Percentiles rank a stretch among this genome's conserved stretches.
phyloP scores from a whole-genome alignment of 495 filamentous ascomycete species.

The Aspergillus diversus region DNA sequence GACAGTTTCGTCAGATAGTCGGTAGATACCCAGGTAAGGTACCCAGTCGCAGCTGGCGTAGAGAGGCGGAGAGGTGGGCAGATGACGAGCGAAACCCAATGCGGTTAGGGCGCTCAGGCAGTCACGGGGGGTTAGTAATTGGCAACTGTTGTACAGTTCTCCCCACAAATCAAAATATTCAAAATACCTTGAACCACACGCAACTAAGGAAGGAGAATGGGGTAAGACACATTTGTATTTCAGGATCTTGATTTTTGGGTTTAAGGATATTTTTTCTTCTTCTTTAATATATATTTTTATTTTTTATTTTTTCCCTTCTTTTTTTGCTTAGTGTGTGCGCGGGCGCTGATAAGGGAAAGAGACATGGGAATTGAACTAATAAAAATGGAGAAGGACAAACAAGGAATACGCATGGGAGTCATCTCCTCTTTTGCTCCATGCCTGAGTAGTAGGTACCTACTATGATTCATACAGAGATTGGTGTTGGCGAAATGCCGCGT shows the following conservation, averaged over 20 bases:
- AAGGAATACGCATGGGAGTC: neutral
- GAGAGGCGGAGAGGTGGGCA: constrained; percentile 36
- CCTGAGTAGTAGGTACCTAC: neutral
- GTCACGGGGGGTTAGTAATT: constrained; percentile 38
- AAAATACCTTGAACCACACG: too few species aligned
- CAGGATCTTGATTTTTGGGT: neutral
- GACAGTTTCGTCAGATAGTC: constrained; percentile 23
- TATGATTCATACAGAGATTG: too few species aligned
- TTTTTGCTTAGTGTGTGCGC: neutral
- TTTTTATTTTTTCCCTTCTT: neutral
- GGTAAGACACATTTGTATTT: neutral
- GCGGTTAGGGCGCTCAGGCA: constrained; percentile 33
- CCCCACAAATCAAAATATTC: constrained; percentile 1
- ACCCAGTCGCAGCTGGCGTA: constrained; percentile 24
- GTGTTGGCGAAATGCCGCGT: neutral
- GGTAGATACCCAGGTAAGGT: constrained; percentile 22
- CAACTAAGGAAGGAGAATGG: too few species aligned
- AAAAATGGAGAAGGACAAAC: neutral
- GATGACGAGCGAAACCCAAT: constrained; percentile 23
- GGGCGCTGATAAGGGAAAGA: neutral
- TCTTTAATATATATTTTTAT: too few species aligned
- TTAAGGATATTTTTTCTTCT: neutral
- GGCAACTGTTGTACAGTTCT: neutral
- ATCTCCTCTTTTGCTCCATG: neutral
- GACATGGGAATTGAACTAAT: neutral